phyloP scores from a whole-genome alignment of 176 grass and related monocot genomes.

The Lolium multiflorum region DNA sequence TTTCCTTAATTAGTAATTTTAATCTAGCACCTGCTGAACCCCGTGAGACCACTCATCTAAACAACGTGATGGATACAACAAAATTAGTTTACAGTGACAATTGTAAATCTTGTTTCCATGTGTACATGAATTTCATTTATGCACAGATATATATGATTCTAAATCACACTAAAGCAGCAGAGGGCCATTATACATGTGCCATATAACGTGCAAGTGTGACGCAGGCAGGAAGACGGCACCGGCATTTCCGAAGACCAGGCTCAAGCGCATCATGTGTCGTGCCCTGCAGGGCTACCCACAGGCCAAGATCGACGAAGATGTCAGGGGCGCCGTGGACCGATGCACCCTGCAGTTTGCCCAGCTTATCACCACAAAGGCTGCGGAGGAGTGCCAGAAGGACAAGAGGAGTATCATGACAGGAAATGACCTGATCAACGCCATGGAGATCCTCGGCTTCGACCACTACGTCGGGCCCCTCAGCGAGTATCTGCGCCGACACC shows the following conservation, averaged over 20 bases:
- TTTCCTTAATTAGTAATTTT: too few species aligned
- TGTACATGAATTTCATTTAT: too few species aligned
- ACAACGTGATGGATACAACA: too few species aligned
- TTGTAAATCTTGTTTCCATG: too few species aligned
- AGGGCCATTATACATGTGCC: too few species aligned
- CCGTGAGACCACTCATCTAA: too few species aligned
- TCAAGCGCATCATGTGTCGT: conserved; percentile 17
- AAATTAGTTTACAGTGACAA: too few species aligned
- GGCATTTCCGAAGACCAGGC: background rate
- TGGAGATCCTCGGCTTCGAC: conserved; percentile 22
- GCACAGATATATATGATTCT: too few species aligned
- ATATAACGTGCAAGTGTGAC: too few species aligned
- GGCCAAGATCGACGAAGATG: conserved; percentile 3
- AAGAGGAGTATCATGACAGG: background rate
- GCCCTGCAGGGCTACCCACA: background rate
- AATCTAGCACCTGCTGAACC: too few species aligned
- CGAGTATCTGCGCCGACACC: conserved; percentile 27
- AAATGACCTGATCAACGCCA: conserved; percentile 39
- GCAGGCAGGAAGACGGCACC: background rate
- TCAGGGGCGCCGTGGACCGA: conserved; percentile 4
- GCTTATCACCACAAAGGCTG: background rate
- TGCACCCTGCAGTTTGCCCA: conserved; percentile 18
- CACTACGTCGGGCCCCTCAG: conserved; percentile 33
- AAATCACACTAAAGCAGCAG: too few species aligned
- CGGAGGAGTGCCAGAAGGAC: background rate